Percentiles rank a stretch among this genome's conserved stretches.
phyloP scores from a whole-genome alignment of 352 stramenopile genomes.

The Globisporangium canariense region DNA sequence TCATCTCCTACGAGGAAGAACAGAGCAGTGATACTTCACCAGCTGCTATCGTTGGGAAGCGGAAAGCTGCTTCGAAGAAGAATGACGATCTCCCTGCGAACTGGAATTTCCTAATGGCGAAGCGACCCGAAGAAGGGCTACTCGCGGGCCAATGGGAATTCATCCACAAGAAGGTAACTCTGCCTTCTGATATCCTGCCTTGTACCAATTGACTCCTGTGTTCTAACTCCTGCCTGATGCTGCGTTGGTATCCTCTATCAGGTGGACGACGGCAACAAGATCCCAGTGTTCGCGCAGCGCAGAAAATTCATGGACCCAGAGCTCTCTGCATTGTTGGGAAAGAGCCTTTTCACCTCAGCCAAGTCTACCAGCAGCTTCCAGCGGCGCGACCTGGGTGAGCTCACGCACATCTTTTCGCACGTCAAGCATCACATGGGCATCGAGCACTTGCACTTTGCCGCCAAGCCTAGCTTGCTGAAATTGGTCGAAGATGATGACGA shows the following conservation, averaged over 20 bases:
- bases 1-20: constrained; percentile 46
- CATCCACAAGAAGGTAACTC: constrained; percentile 59
- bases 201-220: not conserved
- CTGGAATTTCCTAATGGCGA: constrained; percentile 82
- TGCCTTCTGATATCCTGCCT: not conserved
- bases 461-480: constrained; percentile 19
- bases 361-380: constrained; percentile 20
- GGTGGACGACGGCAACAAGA: constrained; percentile 56
- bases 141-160: constrained; percentile 90
- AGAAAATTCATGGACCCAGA: constrained; percentile 49
- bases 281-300: constrained; percentile 60
- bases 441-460: constrained; percentile 70
- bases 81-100: constrained; percentile 17
- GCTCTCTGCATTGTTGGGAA: constrained; percentile 35
- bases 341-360: constrained; percentile 16
- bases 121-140: constrained; percentile 64
- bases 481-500: not conserved
- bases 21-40: not conserved
- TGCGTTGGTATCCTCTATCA: constrained; percentile 11
- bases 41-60: not conserved
- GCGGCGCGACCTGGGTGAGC: constrained; percentile 59
- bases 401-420: constrained; percentile 90
- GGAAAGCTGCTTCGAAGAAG: constrained; percentile 9
- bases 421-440: constrained; percentile 90
- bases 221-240: not conserved